Evolutionary conservation across 2,329 filamentous ascomycete genomes (phyloP).

Genomic region (Penicillium sp.): DNA sequence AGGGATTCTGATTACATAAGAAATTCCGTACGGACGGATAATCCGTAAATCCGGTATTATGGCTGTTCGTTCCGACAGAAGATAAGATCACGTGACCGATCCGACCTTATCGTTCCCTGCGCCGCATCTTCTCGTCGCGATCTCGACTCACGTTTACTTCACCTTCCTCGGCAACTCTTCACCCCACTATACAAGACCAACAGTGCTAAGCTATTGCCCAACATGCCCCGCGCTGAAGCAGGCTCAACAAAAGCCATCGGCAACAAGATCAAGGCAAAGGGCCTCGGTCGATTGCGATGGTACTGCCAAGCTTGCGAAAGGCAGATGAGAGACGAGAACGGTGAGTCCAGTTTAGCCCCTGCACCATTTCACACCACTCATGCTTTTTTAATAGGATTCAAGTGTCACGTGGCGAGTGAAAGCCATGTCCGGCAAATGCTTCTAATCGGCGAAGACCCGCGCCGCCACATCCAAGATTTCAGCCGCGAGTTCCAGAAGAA

Average conservation of each 20-base stretch:
- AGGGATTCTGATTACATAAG: too few relatives aligned
- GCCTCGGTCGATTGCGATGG: constrained; percentile 77
- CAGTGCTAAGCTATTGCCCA: constrained; percentile 31
- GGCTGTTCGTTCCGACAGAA: too few relatives aligned
- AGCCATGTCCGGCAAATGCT: constrained; percentile 88
- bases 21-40: too few relatives aligned
- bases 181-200: background rate
- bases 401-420: constrained; percentile 79
- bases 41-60: too few relatives aligned
- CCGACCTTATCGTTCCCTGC: background rate
- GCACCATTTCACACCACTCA: background rate
- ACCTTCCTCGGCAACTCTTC: background rate
- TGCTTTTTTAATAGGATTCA: constrained; percentile 54
- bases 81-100: background rate
- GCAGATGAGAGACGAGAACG: constrained; percentile 81
- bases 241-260: constrained; percentile 86
- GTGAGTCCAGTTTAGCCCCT: background rate
- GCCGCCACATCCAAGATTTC: constrained; percentile 79
- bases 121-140: background rate
- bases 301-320: constrained; percentile 82
- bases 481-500: constrained; percentile 77
- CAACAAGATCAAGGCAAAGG: constrained; percentile 80
- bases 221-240: constrained; percentile 88
- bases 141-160: background rate
- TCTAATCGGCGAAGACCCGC: constrained; percentile 80